Evolutionary conservation across 1,139 yeast species (phyloP).

Genomic region (Candida dubliniensis): DNA sequence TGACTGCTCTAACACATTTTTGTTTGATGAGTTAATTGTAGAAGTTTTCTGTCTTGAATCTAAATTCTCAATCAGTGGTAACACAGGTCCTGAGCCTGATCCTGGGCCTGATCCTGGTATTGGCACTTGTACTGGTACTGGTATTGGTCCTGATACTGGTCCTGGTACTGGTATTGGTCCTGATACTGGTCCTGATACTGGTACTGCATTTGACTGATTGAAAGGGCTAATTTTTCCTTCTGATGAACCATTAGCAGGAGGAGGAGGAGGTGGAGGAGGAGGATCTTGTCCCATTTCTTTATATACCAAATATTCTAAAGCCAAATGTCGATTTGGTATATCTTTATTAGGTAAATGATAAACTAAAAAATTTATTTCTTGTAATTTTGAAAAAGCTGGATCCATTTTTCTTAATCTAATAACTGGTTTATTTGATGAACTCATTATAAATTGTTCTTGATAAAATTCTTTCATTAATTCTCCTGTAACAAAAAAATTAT

Average conservation of each 20-base stretch:
- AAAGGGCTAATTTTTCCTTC: not conserved
- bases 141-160: not conserved
- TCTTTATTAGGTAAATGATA: conserved; percentile 17
- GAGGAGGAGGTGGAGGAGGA: too few species aligned
- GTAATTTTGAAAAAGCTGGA: conserved; percentile 19
- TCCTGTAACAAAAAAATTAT: conserved; percentile 19
- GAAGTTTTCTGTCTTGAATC: too few species aligned
- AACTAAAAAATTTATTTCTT: conserved; percentile 19
- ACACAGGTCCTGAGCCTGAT: not conserved
- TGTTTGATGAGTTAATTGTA: too few species aligned
- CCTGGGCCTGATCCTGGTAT: not conserved
- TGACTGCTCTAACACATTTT: too few species aligned
- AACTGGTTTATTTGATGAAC: conserved; percentile 17
- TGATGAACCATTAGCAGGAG: not conserved
- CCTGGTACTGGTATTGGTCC: not conserved
- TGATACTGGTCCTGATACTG: not conserved
- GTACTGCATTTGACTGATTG: not conserved
- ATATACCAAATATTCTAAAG: conserved; percentile 18
- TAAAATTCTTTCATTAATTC: conserved; percentile 20
- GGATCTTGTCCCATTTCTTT: conserved; percentile 15
- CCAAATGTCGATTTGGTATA: conserved; percentile 17
- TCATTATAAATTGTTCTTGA: conserved; percentile 17
- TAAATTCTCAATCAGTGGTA: not conserved
- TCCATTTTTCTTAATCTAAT: conserved; percentile 20
- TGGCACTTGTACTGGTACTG: not conserved